phyloP scores from a whole-genome alignment of 768 basidiomycete species.

The Clitopilus passeckerianus region DNA sequence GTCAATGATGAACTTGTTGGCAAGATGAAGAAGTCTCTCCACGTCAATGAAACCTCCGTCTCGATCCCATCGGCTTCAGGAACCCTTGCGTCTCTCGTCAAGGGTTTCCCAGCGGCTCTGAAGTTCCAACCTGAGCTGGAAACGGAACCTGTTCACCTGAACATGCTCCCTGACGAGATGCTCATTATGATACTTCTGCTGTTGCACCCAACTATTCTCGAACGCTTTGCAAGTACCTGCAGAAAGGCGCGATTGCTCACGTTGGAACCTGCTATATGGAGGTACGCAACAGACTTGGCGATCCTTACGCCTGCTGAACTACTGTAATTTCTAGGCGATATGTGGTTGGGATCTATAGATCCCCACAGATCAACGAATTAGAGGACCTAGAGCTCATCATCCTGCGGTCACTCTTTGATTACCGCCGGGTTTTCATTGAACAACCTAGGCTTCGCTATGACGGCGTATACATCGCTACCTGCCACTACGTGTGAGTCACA shows the following conservation, averaged over 20 bases:
- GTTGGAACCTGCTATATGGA: slow-evolving; percentile 72
- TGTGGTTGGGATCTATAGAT: slow-evolving; percentile 61
- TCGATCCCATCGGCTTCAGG: slow-evolving; percentile 24
- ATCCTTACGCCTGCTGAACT: slow-evolving; percentile 1
- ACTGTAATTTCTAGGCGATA: slow-evolving; percentile 42
- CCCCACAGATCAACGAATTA: slow-evolving; percentile 66
- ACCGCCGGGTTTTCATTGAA: slow-evolving; percentile 74
- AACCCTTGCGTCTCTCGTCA: slow-evolving; percentile 42
- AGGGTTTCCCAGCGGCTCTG: slow-evolving; percentile 41
- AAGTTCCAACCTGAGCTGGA: slow-evolving; percentile 72
- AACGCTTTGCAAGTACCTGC: slow-evolving; percentile 71
- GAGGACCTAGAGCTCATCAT: slow-evolving; percentile 45
- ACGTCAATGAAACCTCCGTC: slow-evolving; percentile 16
- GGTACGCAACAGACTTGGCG: slow-evolving; percentile 34
- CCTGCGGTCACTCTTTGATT: slow-evolving; percentile 53
- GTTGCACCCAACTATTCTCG: slow-evolving; percentile 64
- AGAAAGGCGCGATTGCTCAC: slow-evolving; percentile 73
- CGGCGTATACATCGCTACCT: slow-evolving; percentile 89
- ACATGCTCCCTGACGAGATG: slow-evolving; percentile 71
- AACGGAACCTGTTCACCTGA: slow-evolving; percentile 46
- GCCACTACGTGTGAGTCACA: slow-evolving; percentile 76
- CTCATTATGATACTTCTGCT: slow-evolving; percentile 60
- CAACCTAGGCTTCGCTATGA: slow-evolving; percentile 83
- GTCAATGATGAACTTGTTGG: slow-evolving; percentile 20
- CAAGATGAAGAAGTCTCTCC: slow-evolving; percentile 19